phyloP scores from a whole-genome alignment of 306 rosid genomes.

The Trichosanthes cucumerina region DNA sequence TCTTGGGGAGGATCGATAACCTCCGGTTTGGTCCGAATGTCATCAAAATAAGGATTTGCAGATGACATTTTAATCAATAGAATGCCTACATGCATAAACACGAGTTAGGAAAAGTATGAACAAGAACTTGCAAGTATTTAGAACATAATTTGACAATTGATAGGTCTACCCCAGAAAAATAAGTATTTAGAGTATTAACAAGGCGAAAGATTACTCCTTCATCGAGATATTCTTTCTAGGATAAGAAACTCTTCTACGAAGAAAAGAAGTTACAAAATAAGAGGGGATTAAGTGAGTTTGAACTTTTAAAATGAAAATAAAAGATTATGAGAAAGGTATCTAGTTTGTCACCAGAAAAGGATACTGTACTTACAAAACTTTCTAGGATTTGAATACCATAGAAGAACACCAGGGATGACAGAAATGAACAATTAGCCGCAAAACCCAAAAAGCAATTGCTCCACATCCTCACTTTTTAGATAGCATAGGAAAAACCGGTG shows the following conservation, averaged over 20 bases:
- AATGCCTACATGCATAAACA: neutral
- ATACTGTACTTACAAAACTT: neutral
- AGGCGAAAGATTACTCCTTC: neutral
- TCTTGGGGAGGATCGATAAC: constrained; percentile 69
- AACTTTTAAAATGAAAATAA: neutral
- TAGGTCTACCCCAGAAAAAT: neutral
- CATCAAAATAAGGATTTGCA: constrained; percentile 57
- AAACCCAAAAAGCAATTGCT: neutral
- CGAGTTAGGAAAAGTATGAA: neutral
- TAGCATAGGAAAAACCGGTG: neutral
- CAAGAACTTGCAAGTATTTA: neutral
- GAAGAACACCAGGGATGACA: neutral
- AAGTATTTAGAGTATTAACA: neutral
- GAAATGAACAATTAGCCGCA: neutral
- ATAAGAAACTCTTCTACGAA: neutral
- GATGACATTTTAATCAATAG: constrained; percentile 40
- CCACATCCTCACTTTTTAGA: neutral
- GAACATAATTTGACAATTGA: neutral
- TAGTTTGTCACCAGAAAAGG: neutral
- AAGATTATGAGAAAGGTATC: neutral
- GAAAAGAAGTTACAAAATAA: neutral
- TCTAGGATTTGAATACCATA: neutral
- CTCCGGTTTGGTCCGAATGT: constrained; percentile 53
- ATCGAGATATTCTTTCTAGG: too few species aligned
- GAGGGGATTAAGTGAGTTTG: neutral